Evolutionary conservation across 2,329 filamentous ascomycete species (phyloP).

Genomic region (Aspergillus felis): DNA sequence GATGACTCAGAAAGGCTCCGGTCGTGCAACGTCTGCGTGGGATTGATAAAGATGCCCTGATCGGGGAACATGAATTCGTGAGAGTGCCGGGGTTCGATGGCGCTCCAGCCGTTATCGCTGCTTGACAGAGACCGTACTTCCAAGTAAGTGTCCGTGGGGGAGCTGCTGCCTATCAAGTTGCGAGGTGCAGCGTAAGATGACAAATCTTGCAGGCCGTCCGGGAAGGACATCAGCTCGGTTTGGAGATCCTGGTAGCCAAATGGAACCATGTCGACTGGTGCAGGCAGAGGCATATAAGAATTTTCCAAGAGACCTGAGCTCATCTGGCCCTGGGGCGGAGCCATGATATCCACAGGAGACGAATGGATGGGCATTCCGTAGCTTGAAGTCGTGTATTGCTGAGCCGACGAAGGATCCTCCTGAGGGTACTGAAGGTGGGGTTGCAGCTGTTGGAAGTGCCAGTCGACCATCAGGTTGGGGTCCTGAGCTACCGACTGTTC

Average conservation of each 20-base stretch:
- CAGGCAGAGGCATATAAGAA: slow-evolving; percentile 53
- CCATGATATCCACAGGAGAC: slow-evolving; percentile 51
- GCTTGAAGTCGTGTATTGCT: slow-evolving; percentile 55
- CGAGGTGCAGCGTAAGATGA: slow-evolving; percentile 36
- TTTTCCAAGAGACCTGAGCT: slow-evolving; percentile 61
- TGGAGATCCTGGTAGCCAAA: slow-evolving; percentile 77
- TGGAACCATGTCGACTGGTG: slow-evolving; percentile 63
- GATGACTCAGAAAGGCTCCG: slow-evolving; percentile 84
- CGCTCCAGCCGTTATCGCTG: slow-evolving; percentile 82
- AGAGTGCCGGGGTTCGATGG: slow-evolving; percentile 71
- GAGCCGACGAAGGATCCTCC: slow-evolving; percentile 54
- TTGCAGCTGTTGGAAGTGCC: slow-evolving; percentile 43
- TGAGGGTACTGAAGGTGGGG: slow-evolving; percentile 37
- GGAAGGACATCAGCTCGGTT: slow-evolving; percentile 59
- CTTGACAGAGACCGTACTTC: slow-evolving; percentile 84
- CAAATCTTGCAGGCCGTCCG: slow-evolving; percentile 48
- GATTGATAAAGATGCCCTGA: slow-evolving; percentile 76
- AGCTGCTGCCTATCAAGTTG: slow-evolving; percentile 51
- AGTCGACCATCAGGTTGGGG: slow-evolving; percentile 43
- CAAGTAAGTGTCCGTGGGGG: slow-evolving; percentile 73
- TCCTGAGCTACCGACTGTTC: slow-evolving; percentile 43
- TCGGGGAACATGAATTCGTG: slow-evolving; percentile 64
- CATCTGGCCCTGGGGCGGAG: slow-evolving; percentile 60
- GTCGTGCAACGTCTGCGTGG: slow-evolving; percentile 82
- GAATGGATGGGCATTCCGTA: slow-evolving; percentile 48